Evolutionary conservation across 2,329 filamentous ascomycete species (phyloP), one percentile per base, ranked within the genome.

Genomic region (Curvularia eragrostidis): DNA sequence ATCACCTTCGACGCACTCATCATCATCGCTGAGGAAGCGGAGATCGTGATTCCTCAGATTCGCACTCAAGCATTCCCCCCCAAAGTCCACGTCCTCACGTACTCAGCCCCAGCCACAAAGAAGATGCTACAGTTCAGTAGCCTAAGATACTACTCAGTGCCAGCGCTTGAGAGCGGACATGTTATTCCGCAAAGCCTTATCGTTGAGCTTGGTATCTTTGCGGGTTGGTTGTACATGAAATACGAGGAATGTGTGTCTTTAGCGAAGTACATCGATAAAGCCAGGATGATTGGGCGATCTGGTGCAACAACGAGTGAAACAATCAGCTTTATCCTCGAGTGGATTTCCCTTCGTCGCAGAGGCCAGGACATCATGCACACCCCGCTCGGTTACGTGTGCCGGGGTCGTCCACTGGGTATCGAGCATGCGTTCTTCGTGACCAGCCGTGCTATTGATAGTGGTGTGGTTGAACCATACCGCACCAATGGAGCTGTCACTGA

Each of bases 21-120:
- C 1, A 63, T 89, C 2, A 84, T 84, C 23, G 83, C 86, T 0
- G 86, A 89, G 62, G 87, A 90, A 66, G 84, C 81, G 0, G 86
- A 89, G 59, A 43, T 65, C 0, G 54, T 88, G 0, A 77, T 89
- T 3, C 76, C 78, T 0, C 56, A 76, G 1, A 62, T 87, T 43
- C 68, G 67, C 43, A 12, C 9, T 24, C 46, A 55, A 8, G 18
- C 46, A 0, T 10, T 18, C 0, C 38, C 47, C 10, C 24, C 24
- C 46, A 44, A 52, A 34, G 48, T 56, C 0, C 77, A 82, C 51
- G 73, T 89, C 0, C 59, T 88, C 0, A 74, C 78, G 0, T 89
- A 89, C 56, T 79, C 86, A 0, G 82, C 86, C 0, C 84, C 87
- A 0, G 79, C 85, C 0, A 87, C 86, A 0, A 78, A 79, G 41